These are phyloP conservation scores for Diaporthe humulicola DNA, from an alignment of 2,329 filamentous ascomycete genomes.

Conservation along the genomic window DNA sequence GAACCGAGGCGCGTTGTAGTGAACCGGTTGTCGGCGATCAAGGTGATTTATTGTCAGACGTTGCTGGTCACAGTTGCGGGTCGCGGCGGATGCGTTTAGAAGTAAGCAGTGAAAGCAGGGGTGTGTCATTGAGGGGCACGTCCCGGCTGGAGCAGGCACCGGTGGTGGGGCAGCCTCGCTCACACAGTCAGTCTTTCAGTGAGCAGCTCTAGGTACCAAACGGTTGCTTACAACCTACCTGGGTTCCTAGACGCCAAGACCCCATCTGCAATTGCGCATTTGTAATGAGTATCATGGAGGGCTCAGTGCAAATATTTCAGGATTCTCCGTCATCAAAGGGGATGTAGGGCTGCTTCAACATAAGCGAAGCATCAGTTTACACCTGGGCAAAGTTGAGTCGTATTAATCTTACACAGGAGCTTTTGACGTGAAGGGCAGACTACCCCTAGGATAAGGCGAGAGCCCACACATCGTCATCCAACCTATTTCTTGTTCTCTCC, in stretches of 20 bases:
- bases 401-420: slow-evolving; percentile 38
- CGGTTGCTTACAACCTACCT: no score
- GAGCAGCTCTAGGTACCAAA: not conserved
- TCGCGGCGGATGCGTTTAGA: not conserved
- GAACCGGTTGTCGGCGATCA: not conserved
- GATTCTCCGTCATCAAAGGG: not conserved
- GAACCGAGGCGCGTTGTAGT: not conserved
- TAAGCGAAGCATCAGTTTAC: slow-evolving; percentile 22
- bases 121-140: slow-evolving; percentile 28
- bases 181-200: not conserved
- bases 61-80: not conserved
- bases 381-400: slow-evolving; percentile 32
- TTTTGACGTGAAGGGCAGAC: not conserved
- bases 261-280: not conserved
- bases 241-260: not conserved
- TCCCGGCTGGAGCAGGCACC: slow-evolving; percentile 14
- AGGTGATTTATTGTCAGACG: slow-evolving; percentile 5
- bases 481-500: slow-evolving; percentile 63
- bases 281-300: not conserved
- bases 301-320: not conserved
- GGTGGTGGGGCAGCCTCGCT: slow-evolving; percentile 18
- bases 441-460: slow-evolving; percentile 28
- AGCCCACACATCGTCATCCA: slow-evolving; percentile 24
- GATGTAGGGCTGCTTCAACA: not conserved
- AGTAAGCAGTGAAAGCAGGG: not conserved